Evolutionary conservation across 2,329 filamentous ascomycete genomes (phyloP), one percentile per base, ranked within the genome.

Genomic region (Arthrobotrys conoides): DNA sequence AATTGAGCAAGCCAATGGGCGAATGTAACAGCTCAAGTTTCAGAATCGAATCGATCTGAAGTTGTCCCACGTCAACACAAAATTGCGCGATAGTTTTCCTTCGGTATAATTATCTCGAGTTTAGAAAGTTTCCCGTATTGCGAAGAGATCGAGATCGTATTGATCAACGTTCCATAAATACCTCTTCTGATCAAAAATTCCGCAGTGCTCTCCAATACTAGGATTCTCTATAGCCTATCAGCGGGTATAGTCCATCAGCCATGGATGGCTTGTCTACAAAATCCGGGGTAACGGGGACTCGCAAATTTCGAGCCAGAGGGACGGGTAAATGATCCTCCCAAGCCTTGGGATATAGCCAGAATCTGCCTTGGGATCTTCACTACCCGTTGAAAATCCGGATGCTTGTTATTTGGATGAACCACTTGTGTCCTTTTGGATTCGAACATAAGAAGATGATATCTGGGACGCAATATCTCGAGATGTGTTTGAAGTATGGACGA

Each of bases 291-390:
- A 61, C 20, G 57, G 57, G 57, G 36, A 44, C 18, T 61, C 57
- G 57, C 57, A 61, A 59, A 44, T 16, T 9, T 44, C 24, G 33
- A 61, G 36, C 57, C 57, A 61, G 20, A 61, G 33, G 4, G 36
- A 61, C 57, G 57, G 57, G 57, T 61, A 61, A 61, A 61, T 44
- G 33, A 18, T 24, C 57, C 36, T 41, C 57, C 57, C 57, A 61
- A 61, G 57, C 57, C 57, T 41, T 61, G 53, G 57, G 33, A 51
- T 61, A 61, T 61, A 61, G 57, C 57, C 57, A 61, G 41, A 61
- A 61, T 61, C 10, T 61, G 57, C 6, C 57, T 61, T 27, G 57
- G 57, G 57, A 44, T 61, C 33, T 61, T 27, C 22, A 16, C 14
- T n/a, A 20, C 20, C 22, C 20, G 9, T 6, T 4, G 44, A 27